Percentiles rank a stretch among this genome's conserved stretches.
Conservation (phyloP, 495 filamentous ascomycete genomes). For the Penicillium cinerascens region DNA sequence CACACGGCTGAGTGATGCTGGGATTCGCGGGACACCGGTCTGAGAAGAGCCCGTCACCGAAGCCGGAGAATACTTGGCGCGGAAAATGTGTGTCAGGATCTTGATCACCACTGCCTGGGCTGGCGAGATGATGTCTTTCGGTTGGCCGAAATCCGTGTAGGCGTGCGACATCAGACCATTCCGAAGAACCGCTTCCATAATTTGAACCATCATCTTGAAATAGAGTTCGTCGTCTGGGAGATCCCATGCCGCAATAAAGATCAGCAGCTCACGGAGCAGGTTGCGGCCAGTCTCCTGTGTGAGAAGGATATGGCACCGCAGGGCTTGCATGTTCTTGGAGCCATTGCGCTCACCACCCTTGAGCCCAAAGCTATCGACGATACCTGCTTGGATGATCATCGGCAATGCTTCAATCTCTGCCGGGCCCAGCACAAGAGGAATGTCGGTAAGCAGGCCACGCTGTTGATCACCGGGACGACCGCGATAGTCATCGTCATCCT, state of each 20-base stretch:
- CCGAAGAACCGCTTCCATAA: conserved; percentile 85
- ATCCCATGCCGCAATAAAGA: conserved; percentile 96
- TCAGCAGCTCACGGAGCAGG: conserved; percentile 81
- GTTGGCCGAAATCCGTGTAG: conserved; percentile 83
- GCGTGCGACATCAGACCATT: conserved; percentile 85
- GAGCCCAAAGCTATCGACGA: conserved; percentile 54
- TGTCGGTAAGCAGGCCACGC: conserved; percentile 82
- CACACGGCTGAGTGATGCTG: conserved; percentile 43
- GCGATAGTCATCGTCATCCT: conserved; percentile 75
- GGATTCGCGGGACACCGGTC: conserved; percentile 32
- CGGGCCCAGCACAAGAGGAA: conserved; percentile 88
- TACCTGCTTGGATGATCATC: conserved; percentile 90
- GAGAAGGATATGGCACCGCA: conserved; percentile 81
- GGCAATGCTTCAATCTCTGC: conserved; percentile 91
- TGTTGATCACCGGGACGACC: conserved; percentile 79
- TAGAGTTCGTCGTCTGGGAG: conserved; percentile 86
- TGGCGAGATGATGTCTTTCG: conserved; percentile 93
- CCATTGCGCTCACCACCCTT: conserved; percentile 53
- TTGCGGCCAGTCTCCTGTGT: conserved; percentile 84
- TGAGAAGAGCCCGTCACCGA: conserved; percentile 43
- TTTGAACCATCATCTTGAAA: conserved; percentile 92
- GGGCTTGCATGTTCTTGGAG: conserved; percentile 75
- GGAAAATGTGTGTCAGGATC: conserved; percentile 83
- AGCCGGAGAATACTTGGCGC: conserved; percentile 59
- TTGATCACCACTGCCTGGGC: conserved; percentile 90